phyloP scores from a whole-genome alignment of 2,329 filamentous ascomycete species.

The Aspergillus sp. region DNA sequence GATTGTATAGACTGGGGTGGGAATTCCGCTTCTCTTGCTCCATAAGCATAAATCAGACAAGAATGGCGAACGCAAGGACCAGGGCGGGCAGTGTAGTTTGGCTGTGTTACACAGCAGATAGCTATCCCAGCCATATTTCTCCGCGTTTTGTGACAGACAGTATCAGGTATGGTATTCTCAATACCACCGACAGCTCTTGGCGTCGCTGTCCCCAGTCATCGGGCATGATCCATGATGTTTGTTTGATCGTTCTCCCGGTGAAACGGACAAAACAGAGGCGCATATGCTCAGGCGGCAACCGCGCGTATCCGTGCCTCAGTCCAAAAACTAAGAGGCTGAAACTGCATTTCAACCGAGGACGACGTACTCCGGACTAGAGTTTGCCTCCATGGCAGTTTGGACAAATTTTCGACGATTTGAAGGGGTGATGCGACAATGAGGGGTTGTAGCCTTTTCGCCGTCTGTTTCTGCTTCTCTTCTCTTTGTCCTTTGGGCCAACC shows the following conservation, averaged over 20 bases:
- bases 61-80: conserved; percentile 4
- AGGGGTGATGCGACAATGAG: background rate
- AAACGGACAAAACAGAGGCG: background rate
- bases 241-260: background rate
- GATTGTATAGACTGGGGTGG: background rate
- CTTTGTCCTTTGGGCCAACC: background rate
- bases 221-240: background rate
- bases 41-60: background rate
- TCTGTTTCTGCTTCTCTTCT: background rate
- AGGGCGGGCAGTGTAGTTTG: background rate
- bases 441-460: background rate
- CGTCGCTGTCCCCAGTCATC: background rate
- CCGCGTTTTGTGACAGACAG: conserved; percentile 11
- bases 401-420: background rate
- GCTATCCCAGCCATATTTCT: conserved; percentile 5
- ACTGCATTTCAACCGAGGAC: background rate
- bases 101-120: conserved; percentile 12
- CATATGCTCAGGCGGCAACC: conserved; percentile 15
- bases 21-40: background rate
- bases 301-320: conserved; percentile 11
- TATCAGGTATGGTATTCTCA: conserved; percentile 11
- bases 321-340: background rate
- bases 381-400: background rate
- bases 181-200: conserved; percentile 5
- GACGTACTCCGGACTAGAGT: background rate